A percentile compares a stretch with the other conserved stretches of the same genome.
These are phyloP conservation scores for Osmozyma mogii DNA, from an alignment of 805 yeast genomes.

Conservation along the genomic window DNA sequence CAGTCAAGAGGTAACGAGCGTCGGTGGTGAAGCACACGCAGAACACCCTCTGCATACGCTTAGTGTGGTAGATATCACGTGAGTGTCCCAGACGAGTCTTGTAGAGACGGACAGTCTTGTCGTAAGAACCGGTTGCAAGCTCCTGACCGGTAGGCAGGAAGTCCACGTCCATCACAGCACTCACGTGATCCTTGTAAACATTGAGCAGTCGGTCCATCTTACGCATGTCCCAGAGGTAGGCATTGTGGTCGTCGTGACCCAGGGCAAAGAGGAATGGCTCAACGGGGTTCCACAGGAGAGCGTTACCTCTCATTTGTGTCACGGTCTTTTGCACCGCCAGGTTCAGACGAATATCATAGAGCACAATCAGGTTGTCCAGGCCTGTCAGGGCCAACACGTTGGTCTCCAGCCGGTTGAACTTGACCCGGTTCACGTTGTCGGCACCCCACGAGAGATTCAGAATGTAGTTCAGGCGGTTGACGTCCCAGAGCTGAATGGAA, in stretches of 20 bases:
- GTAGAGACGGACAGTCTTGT: conserved; percentile 81
- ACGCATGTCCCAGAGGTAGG: conserved; percentile 94
- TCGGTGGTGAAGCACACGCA: conserved; percentile 83
- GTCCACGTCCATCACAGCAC: conserved; percentile 92
- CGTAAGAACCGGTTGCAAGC: conserved; percentile 91
- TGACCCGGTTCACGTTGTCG: conserved; percentile 75
- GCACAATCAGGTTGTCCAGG: conserved; percentile 80
- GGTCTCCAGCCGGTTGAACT: conserved; percentile 86
- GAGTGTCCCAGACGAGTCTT: conserved; percentile 79
- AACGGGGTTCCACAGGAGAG: conserved; percentile 95
- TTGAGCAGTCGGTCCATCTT: conserved; percentile 74
- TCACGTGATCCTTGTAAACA: conserved; percentile 90
- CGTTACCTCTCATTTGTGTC: conserved; percentile 73
- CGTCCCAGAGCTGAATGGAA: conserved; percentile 86
- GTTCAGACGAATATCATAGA: conserved; percentile 85
- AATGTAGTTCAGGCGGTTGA: conserved; percentile 66
- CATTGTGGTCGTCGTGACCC: conserved; percentile 91
- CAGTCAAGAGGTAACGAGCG: conserved; percentile 76
- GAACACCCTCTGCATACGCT: conserved; percentile 94
- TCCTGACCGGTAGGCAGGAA: conserved; percentile 97
- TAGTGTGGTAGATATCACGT: conserved; percentile 91
- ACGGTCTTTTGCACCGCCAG: conserved; percentile 89
- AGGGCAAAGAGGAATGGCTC: conserved; percentile 91
- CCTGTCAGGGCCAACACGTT: conserved; percentile 77
- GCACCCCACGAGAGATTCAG: conserved; percentile 92